These are phyloP conservation scores for Mycena chlorophos DNA, from an alignment of 768 basidiomycete genomes.

Conservation along the genomic window DNA sequence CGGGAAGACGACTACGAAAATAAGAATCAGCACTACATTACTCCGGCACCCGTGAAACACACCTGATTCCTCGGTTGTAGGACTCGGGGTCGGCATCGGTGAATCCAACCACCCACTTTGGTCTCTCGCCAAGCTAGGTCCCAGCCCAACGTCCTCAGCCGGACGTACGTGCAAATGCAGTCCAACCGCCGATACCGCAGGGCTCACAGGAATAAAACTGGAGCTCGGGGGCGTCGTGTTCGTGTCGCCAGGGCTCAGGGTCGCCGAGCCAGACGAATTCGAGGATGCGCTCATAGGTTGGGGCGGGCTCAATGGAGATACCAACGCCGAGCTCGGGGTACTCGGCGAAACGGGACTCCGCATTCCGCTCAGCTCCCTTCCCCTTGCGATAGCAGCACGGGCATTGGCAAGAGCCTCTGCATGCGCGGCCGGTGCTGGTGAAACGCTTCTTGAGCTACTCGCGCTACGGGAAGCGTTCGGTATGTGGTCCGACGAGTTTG, in stretches of 20 bases:
- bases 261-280: not conserved
- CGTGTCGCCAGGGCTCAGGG: not conserved
- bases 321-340: not conserved
- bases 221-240: no score
- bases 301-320: not conserved
- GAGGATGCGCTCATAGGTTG: not conserved
- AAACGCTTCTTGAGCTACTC: not conserved
- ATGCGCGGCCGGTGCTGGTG: constrained; percentile 5
- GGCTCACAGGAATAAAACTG: not conserved
- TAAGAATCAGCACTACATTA: not conserved
- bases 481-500: not conserved
- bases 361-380: constrained; percentile 12
- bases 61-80: not conserved
- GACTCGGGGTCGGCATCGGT: not conserved
- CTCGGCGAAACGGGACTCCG: not conserved
- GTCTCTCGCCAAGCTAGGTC: not conserved
- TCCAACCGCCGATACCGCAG: not conserved
- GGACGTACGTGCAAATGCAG: not conserved
- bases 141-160: not conserved
- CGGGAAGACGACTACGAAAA: not conserved
- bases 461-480: not conserved
- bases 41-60: not conserved
- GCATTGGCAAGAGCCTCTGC: constrained; percentile 18
- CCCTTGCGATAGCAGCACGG: constrained; percentile 16
- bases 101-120: not conserved